Conservation (phyloP, 139 green algal genomes). For the Nannochloris sp. region DNA sequence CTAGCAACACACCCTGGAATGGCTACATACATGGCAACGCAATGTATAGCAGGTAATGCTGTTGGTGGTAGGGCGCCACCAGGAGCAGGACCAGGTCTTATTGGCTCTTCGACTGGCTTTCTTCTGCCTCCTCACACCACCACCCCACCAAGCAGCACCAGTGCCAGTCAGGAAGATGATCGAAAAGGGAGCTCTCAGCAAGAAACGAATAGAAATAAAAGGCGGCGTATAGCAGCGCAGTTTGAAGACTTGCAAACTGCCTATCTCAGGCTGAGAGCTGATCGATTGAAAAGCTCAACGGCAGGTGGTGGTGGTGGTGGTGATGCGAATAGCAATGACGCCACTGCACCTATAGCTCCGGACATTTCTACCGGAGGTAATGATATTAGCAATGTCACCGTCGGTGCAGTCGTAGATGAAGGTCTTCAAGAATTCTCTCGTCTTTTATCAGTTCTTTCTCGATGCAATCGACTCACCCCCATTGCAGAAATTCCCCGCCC, state of each 20-base stretch:
- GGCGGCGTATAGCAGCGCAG: constrained; percentile 53
- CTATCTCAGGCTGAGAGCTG: constrained; percentile 45
- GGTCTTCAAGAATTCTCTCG: constrained; percentile 46
- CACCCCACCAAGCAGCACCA: constrained; percentile 1
- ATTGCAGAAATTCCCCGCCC: constrained; percentile 40
- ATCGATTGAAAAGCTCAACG: not conserved
- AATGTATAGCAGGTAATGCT: not conserved
- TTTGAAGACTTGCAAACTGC: constrained; percentile 64
- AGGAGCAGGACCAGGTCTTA: not conserved
- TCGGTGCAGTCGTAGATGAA: constrained; percentile 14
- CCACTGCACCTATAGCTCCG: not conserved
- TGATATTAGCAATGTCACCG: not conserved
- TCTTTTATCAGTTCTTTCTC: constrained; percentile 47
- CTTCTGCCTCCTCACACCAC: not conserved
- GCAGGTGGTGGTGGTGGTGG: not conserved
- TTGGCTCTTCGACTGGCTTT: not conserved
- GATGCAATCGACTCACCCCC: constrained; percentile 31
- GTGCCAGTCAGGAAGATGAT: not conserved
- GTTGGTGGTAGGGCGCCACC: not conserved
- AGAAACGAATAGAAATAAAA: constrained; percentile 24
- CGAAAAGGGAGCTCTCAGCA: not conserved
- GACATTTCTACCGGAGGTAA: not conserved
- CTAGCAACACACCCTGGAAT: constrained; percentile 1
- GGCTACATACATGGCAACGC: not conserved
- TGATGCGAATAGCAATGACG: not conserved